Percentiles rank a stretch among this genome's conserved stretches.
phyloP scores from a whole-genome alignment of 352 stramenopile species.

The Blastocystis sp. region DNA sequence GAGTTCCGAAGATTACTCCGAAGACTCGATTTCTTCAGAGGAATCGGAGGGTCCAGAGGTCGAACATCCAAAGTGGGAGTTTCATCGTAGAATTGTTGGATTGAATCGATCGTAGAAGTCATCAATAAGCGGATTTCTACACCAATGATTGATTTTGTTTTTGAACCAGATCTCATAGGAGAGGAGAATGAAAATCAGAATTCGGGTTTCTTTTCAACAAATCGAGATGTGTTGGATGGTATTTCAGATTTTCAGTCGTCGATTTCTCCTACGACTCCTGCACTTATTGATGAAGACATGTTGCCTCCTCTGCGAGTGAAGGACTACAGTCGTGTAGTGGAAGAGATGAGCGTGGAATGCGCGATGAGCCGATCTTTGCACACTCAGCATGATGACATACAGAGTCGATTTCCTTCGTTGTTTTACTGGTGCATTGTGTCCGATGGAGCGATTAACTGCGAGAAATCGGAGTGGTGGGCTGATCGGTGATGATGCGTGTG shows the following conservation, averaged over 20 bases:
- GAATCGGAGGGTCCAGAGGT: no score
- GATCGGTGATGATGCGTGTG: neutral
- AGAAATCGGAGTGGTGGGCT: neutral
- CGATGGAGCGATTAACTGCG: neutral
- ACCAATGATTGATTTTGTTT: neutral
- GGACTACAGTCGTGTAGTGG: neutral
- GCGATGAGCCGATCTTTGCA: neutral
- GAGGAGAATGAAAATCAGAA: neutral
- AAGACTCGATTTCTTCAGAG: neutral
- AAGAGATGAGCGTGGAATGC: neutral
- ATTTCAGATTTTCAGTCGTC: neutral
- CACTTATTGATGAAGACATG: neutral
- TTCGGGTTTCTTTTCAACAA: neutral
- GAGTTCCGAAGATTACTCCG: neutral
- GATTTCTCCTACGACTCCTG: neutral
- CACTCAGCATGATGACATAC: neutral
- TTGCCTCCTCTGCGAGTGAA: neutral
- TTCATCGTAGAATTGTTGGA: no score
- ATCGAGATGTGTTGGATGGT: neutral
- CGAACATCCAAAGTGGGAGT: no score
- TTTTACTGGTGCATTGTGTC: slow-evolving; percentile 8
- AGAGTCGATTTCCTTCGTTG: neutral
- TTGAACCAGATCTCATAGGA: neutral
- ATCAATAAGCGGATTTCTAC: neutral
- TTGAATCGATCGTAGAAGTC: no score